Evolutionary conservation across 768 basidiomycete genomes (phyloP).

Genomic region (Crepidotus variabilis): DNA sequence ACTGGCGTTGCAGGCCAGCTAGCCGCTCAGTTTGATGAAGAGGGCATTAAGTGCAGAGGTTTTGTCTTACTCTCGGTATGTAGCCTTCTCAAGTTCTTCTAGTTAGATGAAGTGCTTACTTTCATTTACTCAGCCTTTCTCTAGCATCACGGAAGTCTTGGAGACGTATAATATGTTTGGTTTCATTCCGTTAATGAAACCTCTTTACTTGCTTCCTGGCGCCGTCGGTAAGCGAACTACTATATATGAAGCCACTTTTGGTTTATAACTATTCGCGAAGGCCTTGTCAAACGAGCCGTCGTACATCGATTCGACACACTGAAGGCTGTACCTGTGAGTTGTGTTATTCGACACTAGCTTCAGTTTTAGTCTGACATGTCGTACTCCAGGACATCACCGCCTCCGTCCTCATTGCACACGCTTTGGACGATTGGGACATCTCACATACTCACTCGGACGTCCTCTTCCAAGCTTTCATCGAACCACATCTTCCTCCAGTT

Average conservation of each 20-base stretch:
- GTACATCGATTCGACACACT: slow-evolving; percentile 61
- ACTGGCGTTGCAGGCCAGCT: slow-evolving; percentile 69
- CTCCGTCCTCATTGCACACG: slow-evolving; percentile 73
- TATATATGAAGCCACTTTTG: neutral
- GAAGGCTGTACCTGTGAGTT: slow-evolving; percentile 53
- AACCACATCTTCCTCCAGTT: slow-evolving; percentile 53
- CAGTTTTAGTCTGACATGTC: slow-evolving; percentile 13
- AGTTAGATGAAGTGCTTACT: neutral
- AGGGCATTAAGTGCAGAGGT: slow-evolving; percentile 37
- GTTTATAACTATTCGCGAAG: slow-evolving; percentile 29
- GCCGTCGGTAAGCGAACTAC: slow-evolving; percentile 49
- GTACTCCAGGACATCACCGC: slow-evolving; percentile 56
- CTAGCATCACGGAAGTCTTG: slow-evolving; percentile 57
- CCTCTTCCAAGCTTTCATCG: slow-evolving; percentile 71
- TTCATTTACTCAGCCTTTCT: slow-evolving; percentile 41
- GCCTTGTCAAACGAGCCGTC: slow-evolving; percentile 44
- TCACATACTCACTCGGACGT: slow-evolving; percentile 68
- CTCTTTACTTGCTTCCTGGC: slow-evolving; percentile 63
- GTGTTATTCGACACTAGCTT: neutral
- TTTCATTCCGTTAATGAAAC: slow-evolving; percentile 68
- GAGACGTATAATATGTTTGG: slow-evolving; percentile 69
- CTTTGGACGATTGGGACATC: slow-evolving; percentile 77
- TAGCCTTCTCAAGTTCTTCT: slow-evolving; percentile 10
- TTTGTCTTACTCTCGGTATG: slow-evolving; percentile 47
- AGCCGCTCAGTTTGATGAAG: slow-evolving; percentile 42